Evolutionary conservation across 345 rosid species (phyloP).

Genomic region (Ceriops decandra): DNA sequence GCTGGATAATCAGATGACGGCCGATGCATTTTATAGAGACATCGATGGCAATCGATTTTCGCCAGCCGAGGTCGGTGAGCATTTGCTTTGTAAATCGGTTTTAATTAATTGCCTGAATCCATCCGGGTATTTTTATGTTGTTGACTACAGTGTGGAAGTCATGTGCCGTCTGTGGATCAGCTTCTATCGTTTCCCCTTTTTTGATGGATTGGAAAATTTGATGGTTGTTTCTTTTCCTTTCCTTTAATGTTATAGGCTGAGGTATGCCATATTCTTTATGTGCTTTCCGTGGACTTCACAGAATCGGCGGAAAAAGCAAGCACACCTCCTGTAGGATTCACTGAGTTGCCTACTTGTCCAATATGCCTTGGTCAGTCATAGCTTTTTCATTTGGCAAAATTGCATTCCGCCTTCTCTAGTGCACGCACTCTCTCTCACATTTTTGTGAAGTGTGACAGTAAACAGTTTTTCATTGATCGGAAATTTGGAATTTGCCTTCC

Average conservation of each 20-base stretch:
- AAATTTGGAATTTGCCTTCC: conserved; percentile 2
- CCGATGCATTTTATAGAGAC: conserved; percentile 54
- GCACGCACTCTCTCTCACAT: too few relatives aligned
- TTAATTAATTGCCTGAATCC: too few relatives aligned
- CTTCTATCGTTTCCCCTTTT: too few relatives aligned
- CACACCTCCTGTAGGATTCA: conserved; percentile 59
- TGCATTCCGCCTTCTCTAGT: too few relatives aligned
- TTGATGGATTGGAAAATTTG: conserved; percentile 1
- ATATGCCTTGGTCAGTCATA: conserved; percentile 70
- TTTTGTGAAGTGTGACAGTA: not conserved
- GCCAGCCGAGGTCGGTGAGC: conserved; percentile 61
- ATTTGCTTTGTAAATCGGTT: not conserved
- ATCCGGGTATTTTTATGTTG: too few relatives aligned
- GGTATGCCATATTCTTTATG: conserved; percentile 69
- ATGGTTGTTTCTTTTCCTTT: conserved; percentile 1
- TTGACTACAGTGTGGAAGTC: too few relatives aligned
- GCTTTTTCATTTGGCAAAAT: not conserved
- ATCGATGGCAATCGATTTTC: conserved; percentile 70
- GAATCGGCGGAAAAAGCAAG: conserved; percentile 64
- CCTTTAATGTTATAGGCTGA: conserved; percentile 56
- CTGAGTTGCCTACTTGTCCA: conserved; percentile 85
- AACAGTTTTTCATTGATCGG: not conserved
- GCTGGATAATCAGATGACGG: conserved; percentile 48
- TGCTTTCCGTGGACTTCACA: conserved; percentile 57
- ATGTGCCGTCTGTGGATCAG: too few relatives aligned